Conservation (phyloP, 768 basidiomycete species). For the Rhodosporidiobolus odoratus region DNA sequence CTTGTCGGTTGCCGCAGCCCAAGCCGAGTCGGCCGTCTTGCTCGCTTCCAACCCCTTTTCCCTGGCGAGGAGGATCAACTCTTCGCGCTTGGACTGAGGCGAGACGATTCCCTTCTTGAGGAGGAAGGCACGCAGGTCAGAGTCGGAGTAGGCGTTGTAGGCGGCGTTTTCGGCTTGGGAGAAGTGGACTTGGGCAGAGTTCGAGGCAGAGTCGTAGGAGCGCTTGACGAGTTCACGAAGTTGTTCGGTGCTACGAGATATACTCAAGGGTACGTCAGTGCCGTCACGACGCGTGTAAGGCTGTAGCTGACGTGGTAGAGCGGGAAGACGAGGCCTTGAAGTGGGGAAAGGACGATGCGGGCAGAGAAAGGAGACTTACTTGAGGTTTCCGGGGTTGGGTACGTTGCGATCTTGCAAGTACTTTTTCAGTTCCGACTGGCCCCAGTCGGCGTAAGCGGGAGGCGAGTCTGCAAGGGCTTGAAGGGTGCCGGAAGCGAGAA, state of each 20-base stretch:
- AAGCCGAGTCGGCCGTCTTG: conserved; percentile 43
- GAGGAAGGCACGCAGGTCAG: conserved; percentile 70
- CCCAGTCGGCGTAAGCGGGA: conserved; percentile 53
- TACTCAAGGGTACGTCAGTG: too few relatives aligned
- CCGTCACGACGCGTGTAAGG: too few relatives aligned
- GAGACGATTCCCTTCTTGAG: conserved; percentile 80
- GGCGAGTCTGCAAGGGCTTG: not conserved
- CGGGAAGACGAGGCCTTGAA: too few relatives aligned
- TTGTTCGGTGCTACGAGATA: conserved; percentile 51
- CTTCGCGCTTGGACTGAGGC: conserved; percentile 70
- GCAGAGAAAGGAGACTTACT: too few relatives aligned
- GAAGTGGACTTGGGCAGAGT: conserved; percentile 57
- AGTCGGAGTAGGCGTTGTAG: conserved; percentile 66
- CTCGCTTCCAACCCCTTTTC: conserved; percentile 50
- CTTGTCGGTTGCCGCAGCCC: conserved; percentile 42
- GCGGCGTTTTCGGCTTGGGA: conserved; percentile 44
- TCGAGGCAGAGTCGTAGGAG: conserved; percentile 46
- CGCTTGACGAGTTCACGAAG: conserved; percentile 49
- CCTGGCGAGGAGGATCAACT: conserved; percentile 72
- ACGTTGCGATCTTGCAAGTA: conserved; percentile 63
- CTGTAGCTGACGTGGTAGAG: too few relatives aligned
- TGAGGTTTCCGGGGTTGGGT: conserved; percentile 40
- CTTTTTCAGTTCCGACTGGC: conserved; percentile 57
- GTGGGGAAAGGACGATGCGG: too few relatives aligned
- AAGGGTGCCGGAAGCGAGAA: conserved; percentile 8